Evolutionary conservation across 495 filamentous ascomycete species (phyloP).

Genomic region (Stereocaulon alpinum): DNA sequence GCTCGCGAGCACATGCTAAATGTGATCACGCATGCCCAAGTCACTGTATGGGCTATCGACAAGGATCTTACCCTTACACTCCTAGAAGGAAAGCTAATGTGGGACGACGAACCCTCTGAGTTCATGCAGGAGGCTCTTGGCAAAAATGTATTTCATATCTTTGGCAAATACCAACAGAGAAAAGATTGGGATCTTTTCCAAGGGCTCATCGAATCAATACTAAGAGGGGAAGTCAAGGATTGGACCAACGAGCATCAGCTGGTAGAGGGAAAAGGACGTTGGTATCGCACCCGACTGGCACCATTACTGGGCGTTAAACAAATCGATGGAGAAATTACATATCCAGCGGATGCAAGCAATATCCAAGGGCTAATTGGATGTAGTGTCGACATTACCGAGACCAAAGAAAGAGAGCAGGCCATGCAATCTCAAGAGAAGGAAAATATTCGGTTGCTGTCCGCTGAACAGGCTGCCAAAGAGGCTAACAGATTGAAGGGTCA

Average conservation of each 20-base stretch:
- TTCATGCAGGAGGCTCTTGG: slow-evolving; percentile 38
- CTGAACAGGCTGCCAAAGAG: slow-evolving; percentile 58
- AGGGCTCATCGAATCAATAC: slow-evolving; percentile 45
- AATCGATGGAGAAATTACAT: slow-evolving; percentile 30
- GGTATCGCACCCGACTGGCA: slow-evolving; percentile 55
- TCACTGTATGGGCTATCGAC: slow-evolving; percentile 60
- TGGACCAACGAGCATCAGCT: slow-evolving; percentile 40
- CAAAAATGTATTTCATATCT: slow-evolving; percentile 48
- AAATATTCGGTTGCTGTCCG: slow-evolving; percentile 50
- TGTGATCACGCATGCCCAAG: slow-evolving; percentile 56
- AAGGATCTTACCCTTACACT: slow-evolving; percentile 45
- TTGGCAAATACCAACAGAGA: slow-evolving; percentile 29
- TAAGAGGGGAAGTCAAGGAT: slow-evolving; percentile 41
- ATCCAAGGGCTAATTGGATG: slow-evolving; percentile 59
- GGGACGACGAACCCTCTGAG: slow-evolving; percentile 31
- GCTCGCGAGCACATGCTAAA: slow-evolving; percentile 52
- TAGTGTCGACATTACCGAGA: slow-evolving; percentile 58
- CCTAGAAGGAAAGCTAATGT: slow-evolving; percentile 50
- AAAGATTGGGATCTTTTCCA: slow-evolving; percentile 37
- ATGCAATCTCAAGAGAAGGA: slow-evolving; percentile 49
- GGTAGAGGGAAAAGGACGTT: slow-evolving; percentile 39
- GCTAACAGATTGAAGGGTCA: slow-evolving; percentile 58
- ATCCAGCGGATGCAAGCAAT: slow-evolving; percentile 28
- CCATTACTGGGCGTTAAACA: slow-evolving; percentile 42
- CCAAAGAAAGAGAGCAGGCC: slow-evolving; percentile 46